Evolutionary conservation across 768 basidiomycete species (phyloP), one percentile per base, ranked within the genome.

Genomic region (Chalciporus chontae): DNA sequence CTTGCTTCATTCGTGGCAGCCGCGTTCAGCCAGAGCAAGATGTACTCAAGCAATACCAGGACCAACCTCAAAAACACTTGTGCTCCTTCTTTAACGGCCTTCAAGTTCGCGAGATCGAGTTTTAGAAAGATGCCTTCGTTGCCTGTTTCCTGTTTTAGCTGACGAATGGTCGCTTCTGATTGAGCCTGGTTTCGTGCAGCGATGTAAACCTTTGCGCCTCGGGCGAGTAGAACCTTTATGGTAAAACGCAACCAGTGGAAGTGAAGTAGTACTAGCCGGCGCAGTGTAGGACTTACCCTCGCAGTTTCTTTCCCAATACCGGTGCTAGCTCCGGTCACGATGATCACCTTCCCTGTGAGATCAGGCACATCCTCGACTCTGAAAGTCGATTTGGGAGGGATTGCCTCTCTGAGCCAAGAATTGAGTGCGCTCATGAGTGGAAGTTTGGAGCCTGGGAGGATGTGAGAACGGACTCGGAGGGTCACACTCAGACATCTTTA

Each of bases 21-120:
- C 5, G 24, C 24, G 24, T 24, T 3, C 24, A 24, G 24, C 29
- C 29, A 31, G 29, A 9, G 8, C 29, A 9, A 8, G 29, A 3
- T 11, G 29, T 31, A 31, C 11, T 31, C 29, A 31, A 24, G 29
- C 29, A 9, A 31, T 31, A 34, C 32, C 4, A 34, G 31, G 31
- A 46, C 56, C 17, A 14, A 63, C 64, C 58, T 52, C 38, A 43
- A 27, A 40, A 69, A 75, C 27, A 63, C 63, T 44, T 70, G 61
- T 1, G 69, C 73, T 17, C 73, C 68, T 0, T 54, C 41, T 40
- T 69, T 69, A 40, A 75, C 57, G 5, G 57, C 40, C 34, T 53
- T 52, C 18, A 77, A 54, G 49, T 74, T 55, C 8, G 68, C 64
- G 13, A 75, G 63, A 45, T 77, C 73, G 17, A 75, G 62, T 29